Conservation (phyloP, 495 filamentous ascomycete genomes). For the Hypoxylon trugodes region DNA sequence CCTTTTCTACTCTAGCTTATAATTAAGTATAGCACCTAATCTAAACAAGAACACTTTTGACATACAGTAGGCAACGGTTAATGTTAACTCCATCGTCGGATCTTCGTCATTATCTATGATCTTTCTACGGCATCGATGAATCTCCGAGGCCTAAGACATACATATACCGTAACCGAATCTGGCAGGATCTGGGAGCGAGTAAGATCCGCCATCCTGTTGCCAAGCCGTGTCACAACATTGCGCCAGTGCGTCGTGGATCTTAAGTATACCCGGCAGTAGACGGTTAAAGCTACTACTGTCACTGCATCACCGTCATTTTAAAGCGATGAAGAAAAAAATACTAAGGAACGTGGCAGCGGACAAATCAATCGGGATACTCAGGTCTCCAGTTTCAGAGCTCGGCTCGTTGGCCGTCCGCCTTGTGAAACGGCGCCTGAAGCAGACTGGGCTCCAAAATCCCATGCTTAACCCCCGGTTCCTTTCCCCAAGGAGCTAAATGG, state of each 20-base stretch:
- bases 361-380: slow-evolving; percentile 35
- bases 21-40: neutral
- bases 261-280: slow-evolving; percentile 1
- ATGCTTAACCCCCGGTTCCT: slow-evolving; percentile 22
- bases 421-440: slow-evolving; percentile 45
- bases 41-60: neutral
- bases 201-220: slow-evolving; percentile 25
- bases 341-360: slow-evolving; percentile 14
- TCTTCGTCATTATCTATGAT: neutral
- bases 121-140: neutral
- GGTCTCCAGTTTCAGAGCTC: slow-evolving; percentile 42
- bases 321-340: slow-evolving; percentile 9
- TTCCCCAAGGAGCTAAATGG: slow-evolving; percentile 12
- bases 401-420: slow-evolving; percentile 37
- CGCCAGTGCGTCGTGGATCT: slow-evolving; percentile 31
- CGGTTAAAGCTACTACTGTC: slow-evolving; percentile 5
- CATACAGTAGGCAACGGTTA: neutral
- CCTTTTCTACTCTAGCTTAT: neutral
- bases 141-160: neutral
- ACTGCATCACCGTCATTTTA: no score
- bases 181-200: slow-evolving; percentile 19
- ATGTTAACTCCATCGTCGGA: neutral
- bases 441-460: slow-evolving; percentile 28
- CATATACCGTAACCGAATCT: slow-evolving; percentile 10
- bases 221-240: slow-evolving; percentile 34